Evolutionary conservation across 192 early-diverging fungal species (phyloP), one percentile per base, ranked within the genome.

Genomic region (Backusella tarrabulga): DNA sequence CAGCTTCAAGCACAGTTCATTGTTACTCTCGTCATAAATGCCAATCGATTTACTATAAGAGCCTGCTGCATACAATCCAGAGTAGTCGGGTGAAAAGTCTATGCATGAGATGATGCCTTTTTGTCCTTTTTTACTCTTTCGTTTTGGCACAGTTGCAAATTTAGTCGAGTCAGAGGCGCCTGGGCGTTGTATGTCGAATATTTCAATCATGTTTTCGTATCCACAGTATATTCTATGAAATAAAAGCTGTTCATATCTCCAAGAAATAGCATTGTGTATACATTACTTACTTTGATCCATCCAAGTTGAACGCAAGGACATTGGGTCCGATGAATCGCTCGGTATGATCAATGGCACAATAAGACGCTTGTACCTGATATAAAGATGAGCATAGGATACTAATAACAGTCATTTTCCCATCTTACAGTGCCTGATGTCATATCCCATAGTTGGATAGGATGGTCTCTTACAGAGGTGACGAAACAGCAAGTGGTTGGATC

Each of bases 371-470:
- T 36, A 91, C 75, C 82, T 89, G 67, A 15, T 63, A 71, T 42
- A 38, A 63, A 54, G 35, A 21, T 38, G 34, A 15, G 42, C 44
- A 73, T 15, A n/a, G n/a, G n/a, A 5, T 44, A 17, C 0, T 19
- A 17, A 44, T 44, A 44, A 17, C 0, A 17, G 15, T 19, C 38
- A 40, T 40, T 40, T 0, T 40, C n/a, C n/a, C 9, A 36, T 63
- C 23, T 78, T 83, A 90, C 90, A 63, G 89, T 80, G 36, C 90
- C 90, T 23, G 89, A 87, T 40, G 78, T 87, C 0, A 86, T 87
- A 79, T 95, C 93, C 87, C 95, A 93, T 72, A 96, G 69, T 32
- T 88, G 93, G 4, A 95, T 74, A 0, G 95, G 94, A 54, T 95
- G 93, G 44, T 95, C 95, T 60, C 93, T 84, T 26, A 85, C 86